Evolutionary conservation across 768 basidiomycete species (phyloP).

Genomic region (Leccinum aurantiacum): DNA sequence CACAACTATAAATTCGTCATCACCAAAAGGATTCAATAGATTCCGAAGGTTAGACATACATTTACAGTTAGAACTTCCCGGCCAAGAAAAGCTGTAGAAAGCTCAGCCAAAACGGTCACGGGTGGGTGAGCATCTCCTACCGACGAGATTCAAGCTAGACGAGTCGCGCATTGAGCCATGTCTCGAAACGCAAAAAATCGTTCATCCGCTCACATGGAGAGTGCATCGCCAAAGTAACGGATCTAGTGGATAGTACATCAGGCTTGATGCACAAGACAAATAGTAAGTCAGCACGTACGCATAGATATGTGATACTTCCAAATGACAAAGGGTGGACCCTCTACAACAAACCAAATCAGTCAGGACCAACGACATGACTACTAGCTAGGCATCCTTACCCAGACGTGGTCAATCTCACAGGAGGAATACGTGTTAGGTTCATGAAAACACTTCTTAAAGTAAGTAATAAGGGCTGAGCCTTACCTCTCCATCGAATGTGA

Average conservation of each 20-base stretch:
- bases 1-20: slow-evolving; percentile 17
- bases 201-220: slow-evolving; percentile 17
- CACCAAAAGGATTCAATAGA: not conserved
- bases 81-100: slow-evolving; percentile 16
- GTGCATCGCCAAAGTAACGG: slow-evolving; percentile 24
- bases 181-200: not conserved
- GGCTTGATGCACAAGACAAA: not conserved
- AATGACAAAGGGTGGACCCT: not conserved
- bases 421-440: not conserved
- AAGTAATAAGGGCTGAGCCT: not conserved
- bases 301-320: not conserved
- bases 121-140: not conserved
- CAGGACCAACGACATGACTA: not conserved
- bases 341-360: not conserved
- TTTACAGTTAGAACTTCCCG: not conserved
- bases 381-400: slow-evolving; percentile 11
- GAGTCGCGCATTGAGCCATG: not conserved
- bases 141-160: slow-evolving; percentile 14
- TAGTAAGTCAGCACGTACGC: slow-evolving; percentile 6
- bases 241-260: slow-evolving; percentile 9
- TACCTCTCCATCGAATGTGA: slow-evolving; percentile 21
- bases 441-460: not conserved
- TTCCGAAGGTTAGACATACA: slow-evolving; percentile 7
- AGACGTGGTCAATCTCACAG: slow-evolving; percentile 20
- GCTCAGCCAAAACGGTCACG: not conserved